A percentile compares a stretch with the other conserved stretches of the same genome.
Evolutionary conservation across 73 alveolate genomes (phyloP).

Genomic region (Paramecium tetraurelia): DNA sequence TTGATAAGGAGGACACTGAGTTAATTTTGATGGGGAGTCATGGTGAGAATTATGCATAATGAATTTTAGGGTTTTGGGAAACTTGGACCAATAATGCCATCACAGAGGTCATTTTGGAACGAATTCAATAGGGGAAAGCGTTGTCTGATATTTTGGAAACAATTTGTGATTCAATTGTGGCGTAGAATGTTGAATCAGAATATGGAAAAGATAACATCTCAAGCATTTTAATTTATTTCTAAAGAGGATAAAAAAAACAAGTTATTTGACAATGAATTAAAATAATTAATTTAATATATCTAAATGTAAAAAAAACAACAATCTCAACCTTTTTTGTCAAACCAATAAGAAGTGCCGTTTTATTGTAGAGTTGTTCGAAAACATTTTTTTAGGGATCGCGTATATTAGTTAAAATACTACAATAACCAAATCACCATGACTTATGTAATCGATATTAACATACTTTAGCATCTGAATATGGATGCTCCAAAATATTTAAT

Average conservation of each 20-base stretch:
- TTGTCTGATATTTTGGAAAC: neutral
- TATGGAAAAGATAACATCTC: constrained; percentile 45
- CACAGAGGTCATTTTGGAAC: neutral
- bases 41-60: neutral
- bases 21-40: constrained; percentile 40
- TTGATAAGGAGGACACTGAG: neutral
- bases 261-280: neutral
- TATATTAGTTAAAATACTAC: neutral
- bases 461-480: neutral
- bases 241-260: neutral
- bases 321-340: neutral
- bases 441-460: neutral
- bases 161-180: neutral
- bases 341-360: neutral
- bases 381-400: constrained; percentile 1
- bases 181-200: neutral
- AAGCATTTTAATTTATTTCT: neutral
- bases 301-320: neutral
- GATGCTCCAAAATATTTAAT: neutral
- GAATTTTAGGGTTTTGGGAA: constrained; percentile 22
- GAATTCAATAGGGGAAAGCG: neutral
- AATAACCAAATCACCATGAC: neutral
- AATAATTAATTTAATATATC: neutral
- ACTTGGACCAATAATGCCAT: constrained; percentile 38
- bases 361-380: neutral